phyloP scores from a whole-genome alignment of 176 grass and related monocot genomes.

The Lolium rigidum region DNA sequence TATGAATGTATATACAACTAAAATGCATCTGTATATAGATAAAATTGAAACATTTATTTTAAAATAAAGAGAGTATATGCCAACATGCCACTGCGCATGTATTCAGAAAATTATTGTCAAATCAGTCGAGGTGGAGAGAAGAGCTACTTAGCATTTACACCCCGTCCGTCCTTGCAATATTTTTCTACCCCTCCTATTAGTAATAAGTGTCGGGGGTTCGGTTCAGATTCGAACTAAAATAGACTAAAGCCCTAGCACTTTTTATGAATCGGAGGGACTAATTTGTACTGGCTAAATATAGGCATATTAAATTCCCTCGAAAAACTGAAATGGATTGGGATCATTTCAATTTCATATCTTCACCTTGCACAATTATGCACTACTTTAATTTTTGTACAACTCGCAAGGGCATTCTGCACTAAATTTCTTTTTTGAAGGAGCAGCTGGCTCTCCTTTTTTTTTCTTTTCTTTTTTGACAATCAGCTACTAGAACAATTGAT shows the following conservation, averaged over 20 bases:
- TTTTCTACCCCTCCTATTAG: neutral
- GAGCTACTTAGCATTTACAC: too few species aligned
- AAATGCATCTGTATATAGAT: too few species aligned
- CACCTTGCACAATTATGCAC: neutral
- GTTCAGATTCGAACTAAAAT: too few species aligned
- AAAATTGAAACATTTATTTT: too few species aligned
- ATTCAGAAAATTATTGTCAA: neutral
- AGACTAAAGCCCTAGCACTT: too few species aligned
- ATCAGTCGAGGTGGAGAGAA: too few species aligned
- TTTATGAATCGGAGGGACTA: neutral
- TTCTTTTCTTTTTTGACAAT: neutral
- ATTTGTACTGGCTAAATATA: neutral
- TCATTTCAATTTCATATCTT: neutral
- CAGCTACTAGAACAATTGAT: too few species aligned
- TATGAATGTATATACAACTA: too few species aligned
- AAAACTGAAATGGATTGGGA: neutral
- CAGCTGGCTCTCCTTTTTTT: neutral
- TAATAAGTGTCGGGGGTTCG: too few species aligned
- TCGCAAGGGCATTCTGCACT: neutral
- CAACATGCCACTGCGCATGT: neutral
- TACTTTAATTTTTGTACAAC: neutral
- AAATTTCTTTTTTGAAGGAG: neutral
- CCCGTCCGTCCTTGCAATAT: neutral
- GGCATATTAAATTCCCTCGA: too few species aligned
- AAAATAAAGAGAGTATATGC: neutral